These are phyloP conservation scores for Colletotrichum sp. DNA, from an alignment of 2,329 filamentous ascomycete genomes.

Conservation along the genomic window DNA sequence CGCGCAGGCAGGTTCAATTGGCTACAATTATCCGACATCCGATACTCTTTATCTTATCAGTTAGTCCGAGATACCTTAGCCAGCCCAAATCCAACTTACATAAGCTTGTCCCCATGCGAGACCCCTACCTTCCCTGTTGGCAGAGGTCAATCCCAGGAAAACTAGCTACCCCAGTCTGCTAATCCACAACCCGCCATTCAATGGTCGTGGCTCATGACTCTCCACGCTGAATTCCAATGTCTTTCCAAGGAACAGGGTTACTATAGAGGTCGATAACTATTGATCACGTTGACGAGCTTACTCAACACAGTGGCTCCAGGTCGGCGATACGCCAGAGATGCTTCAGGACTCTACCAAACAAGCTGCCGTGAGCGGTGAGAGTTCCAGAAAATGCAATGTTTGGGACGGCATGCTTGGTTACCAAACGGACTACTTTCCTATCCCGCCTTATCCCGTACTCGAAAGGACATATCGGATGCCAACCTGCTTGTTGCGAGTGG, in stretches of 20 bases:
- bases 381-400: neutral
- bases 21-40: neutral
- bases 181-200: neutral
- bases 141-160: neutral
- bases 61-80: neutral
- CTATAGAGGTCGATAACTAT: neutral
- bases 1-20: neutral
- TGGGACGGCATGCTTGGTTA: neutral
- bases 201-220: neutral
- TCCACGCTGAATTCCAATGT: neutral
- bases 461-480: neutral
- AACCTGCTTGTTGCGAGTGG: neutral
- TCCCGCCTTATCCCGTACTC: neutral
- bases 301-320: neutral
- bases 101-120: neutral
- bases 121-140: neutral
- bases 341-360: neutral
- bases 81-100: neutral
- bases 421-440: neutral
- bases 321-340: neutral
- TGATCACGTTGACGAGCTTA: neutral
- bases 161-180: neutral
- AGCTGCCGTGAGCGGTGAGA: neutral
- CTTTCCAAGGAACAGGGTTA: neutral
- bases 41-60: conserved; percentile 6